These are phyloP conservation scores for Hypericum androsaemum DNA, from an alignment of 345 rosid species.

Conservation along the genomic window DNA sequence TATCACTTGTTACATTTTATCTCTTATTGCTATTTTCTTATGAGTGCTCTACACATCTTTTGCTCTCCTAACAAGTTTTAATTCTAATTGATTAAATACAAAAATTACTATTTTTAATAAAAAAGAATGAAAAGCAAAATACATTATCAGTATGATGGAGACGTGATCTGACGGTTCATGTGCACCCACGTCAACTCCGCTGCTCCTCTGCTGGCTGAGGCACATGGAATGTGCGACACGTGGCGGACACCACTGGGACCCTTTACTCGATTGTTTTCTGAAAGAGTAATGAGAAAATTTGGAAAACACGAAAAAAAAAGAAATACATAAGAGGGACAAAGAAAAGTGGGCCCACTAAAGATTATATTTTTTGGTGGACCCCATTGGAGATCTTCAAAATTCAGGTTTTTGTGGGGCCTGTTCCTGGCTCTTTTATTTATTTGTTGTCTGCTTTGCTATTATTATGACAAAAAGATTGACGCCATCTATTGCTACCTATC, in stretches of 20 bases:
- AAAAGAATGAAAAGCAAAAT: too few relatives aligned
- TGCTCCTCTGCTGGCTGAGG: too few relatives aligned
- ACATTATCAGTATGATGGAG: conserved; percentile 4
- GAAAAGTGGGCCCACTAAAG: conserved; percentile 13
- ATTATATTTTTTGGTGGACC: conserved; percentile 16
- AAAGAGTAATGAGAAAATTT: too few relatives aligned
- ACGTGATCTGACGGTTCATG: conserved; percentile 15
- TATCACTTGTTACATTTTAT: too few relatives aligned
- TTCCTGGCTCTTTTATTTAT: conserved; percentile 6
- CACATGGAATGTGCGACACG: conserved; percentile 4
- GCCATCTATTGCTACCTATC: conserved; percentile 4
- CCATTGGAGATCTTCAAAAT: too few relatives aligned
- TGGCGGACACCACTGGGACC: conserved; percentile 9
- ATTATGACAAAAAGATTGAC: conserved; percentile 5
- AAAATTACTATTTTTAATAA: too few relatives aligned
- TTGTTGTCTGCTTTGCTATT: conserved; percentile 11
- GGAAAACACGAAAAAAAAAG: background rate
- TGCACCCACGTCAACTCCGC: conserved; percentile 4
- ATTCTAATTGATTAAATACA: too few relatives aligned
- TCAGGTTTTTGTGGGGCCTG: too few relatives aligned
- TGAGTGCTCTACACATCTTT: too few relatives aligned
- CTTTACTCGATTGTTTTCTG: background rate
- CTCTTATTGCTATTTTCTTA: too few relatives aligned
- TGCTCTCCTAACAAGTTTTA: too few relatives aligned
- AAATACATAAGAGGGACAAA: conserved; percentile 12